phyloP scores from a whole-genome alignment of 257 asterid genomes.

The Pogostemon cablin region DNA sequence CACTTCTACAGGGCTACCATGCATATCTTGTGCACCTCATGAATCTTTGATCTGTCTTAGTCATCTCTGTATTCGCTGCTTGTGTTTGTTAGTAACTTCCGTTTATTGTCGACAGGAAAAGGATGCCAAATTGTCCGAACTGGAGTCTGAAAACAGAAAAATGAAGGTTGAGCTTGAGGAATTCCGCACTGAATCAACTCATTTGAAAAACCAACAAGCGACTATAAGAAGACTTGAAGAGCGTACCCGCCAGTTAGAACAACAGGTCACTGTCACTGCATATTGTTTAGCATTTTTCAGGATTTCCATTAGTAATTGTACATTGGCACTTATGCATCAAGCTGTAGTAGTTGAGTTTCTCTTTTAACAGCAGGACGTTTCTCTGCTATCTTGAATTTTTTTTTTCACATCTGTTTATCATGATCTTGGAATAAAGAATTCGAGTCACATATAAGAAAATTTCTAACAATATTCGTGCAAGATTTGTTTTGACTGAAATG shows the following conservation, averaged over 20 bases:
- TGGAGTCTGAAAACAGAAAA: conserved; percentile 94
- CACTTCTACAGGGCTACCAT: conserved; percentile 1
- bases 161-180: conserved; percentile 99
- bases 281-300: conserved; percentile 7
- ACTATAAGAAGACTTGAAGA: conserved; percentile 98
- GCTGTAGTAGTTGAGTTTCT: conserved; percentile 27
- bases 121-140: conserved; percentile 79
- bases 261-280: conserved; percentile 62
- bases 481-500: not conserved
- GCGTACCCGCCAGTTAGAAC: conserved; percentile 96
- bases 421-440: conserved; percentile 4
- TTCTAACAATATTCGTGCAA: not conserved
- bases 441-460: conserved; percentile 5
- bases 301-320: conserved; percentile 29
- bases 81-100: conserved; percentile 4
- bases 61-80: conserved; percentile 17
- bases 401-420: not conserved
- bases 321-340: not conserved
- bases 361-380: conserved; percentile 19
- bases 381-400: conserved; percentile 8
- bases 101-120: conserved; percentile 66
- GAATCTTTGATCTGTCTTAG: conserved; percentile 19
- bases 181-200: conserved; percentile 92
- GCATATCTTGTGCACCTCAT: conserved; percentile 19
- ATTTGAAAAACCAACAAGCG: conserved; percentile 96